Percentiles rank a stretch among this genome's conserved stretches.
phyloP scores from a whole-genome alignment of 352 stramenopile species.

The Discostella stelligera region DNA sequence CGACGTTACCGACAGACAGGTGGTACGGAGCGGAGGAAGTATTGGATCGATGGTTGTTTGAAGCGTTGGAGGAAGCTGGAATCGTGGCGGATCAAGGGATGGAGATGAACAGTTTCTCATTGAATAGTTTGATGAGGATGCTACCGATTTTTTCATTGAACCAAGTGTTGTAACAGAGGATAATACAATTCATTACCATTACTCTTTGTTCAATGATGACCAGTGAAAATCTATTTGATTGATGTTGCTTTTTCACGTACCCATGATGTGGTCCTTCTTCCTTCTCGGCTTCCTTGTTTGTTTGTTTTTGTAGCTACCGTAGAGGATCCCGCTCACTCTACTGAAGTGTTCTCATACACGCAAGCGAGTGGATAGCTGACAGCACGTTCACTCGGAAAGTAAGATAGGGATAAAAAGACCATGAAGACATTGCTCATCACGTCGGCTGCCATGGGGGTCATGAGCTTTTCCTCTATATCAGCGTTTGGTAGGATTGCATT shows the following conservation, averaged over 20 bases:
- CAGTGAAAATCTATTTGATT: no score
- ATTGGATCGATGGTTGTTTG: slow-evolving; percentile 76
- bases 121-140: not conserved
- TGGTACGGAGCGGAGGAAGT: slow-evolving; percentile 83
- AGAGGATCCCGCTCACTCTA: no score
- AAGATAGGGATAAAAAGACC: not conserved
- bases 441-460: not conserved
- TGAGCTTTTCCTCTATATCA: not conserved
- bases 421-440: slow-evolving; percentile 13
- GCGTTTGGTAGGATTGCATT: slow-evolving; percentile 24
- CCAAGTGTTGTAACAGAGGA: not conserved
- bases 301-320: no score
- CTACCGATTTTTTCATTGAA: not conserved
- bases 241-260: no score
- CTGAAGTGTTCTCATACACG: no score
- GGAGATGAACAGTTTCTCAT: not conserved
- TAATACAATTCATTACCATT: not conserved
- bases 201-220: no score
- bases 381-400: not conserved
- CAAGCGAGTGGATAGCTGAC: not conserved
- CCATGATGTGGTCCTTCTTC: no score
- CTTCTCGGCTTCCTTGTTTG: no score
- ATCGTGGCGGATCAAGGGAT: slow-evolving; percentile 1
- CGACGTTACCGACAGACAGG: slow-evolving; percentile 61
- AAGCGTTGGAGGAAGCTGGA: slow-evolving; percentile 48